These are phyloP conservation scores for Grigorovia jiainica DNA, from an alignment of 805 yeast species.

Conservation along the genomic window DNA sequence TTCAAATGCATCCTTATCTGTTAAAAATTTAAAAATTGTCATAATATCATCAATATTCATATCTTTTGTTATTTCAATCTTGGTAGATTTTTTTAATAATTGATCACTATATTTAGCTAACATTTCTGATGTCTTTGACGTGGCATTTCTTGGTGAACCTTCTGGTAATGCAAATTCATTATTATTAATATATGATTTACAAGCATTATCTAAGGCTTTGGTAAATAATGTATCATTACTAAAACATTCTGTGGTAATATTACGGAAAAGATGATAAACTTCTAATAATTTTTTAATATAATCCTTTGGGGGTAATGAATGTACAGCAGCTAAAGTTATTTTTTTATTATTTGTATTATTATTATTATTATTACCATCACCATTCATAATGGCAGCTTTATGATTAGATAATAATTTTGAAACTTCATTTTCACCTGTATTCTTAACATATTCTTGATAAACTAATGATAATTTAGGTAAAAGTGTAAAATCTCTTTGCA, in stretches of 20 bases:
- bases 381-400: slow-evolving; percentile 12
- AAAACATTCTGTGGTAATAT: slow-evolving; percentile 32
- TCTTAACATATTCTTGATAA: slow-evolving; percentile 64
- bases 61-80: slow-evolving; percentile 58
- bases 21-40: slow-evolving; percentile 76
- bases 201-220: slow-evolving; percentile 83
- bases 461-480: slow-evolving; percentile 66
- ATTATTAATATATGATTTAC: slow-evolving; percentile 70
- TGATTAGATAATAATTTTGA: slow-evolving; percentile 16
- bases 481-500: slow-evolving; percentile 71
- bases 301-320: slow-evolving; percentile 44
- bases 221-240: slow-evolving; percentile 68
- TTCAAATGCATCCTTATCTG: slow-evolving; percentile 93
- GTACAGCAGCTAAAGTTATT: slow-evolving; percentile 32
- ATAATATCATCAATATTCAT: slow-evolving; percentile 79
- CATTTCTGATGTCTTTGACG: slow-evolving; percentile 83
- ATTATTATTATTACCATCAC: neutral
- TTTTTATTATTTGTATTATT: slow-evolving; percentile 26
- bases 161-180: slow-evolving; percentile 71
- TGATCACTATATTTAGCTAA: slow-evolving; percentile 85
- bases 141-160: slow-evolving; percentile 35
- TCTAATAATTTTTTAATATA: slow-evolving; percentile 71
- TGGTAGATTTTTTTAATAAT: slow-evolving; percentile 64
- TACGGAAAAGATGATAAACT: slow-evolving; percentile 53
- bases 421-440: slow-evolving; percentile 40